Evolutionary conservation across 1,284 basidiomycete species (phyloP), one percentile per base, ranked within the genome.

Genomic region (Anthracocystis panici-leucophaei): DNA sequence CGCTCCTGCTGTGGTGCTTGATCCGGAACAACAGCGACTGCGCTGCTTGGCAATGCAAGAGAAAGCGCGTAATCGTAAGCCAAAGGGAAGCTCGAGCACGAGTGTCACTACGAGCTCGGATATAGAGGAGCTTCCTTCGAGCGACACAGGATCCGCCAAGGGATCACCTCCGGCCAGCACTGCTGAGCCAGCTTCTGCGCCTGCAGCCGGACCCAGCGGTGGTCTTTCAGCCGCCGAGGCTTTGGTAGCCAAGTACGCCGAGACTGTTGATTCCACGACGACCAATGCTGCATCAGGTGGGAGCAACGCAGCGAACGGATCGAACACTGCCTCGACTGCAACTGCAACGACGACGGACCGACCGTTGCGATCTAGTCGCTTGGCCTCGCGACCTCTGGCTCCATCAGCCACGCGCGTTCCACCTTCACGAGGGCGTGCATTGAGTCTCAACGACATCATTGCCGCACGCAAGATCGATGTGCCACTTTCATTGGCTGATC

Each of bases 11-110:
- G 59, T 69, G 1, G 55, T 66, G 2, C 57, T 65, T 1, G 72
- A 75, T 41, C 66, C 72, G 1, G 72, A 75, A 41, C 62, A 69
- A 45, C 72, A 70, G 49, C 52, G 66, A 20, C 25, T 75, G 52
- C 66, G 72, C n/a, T 75, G 72, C n/a, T 35, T 75, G 11, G 72
- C 72, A 11, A 75, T 75, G 72, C 72, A 75, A 41, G 66, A 75
- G 48, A 64, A 68, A 27, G 72, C 72, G 6, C 62, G 72, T 3
- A 70, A 65, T 31, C 65, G 72, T 8, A 35, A 48, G 4, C 50
- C 54, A 7, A 68, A 65, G 31, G 55, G 45, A 3, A 58, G 50
- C 57, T 53, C 61, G 5, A 59, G 52, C 48, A 12, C 40, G 2
- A 35, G 44, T 33, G 57, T 54, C 1, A 41, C 57, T 16, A 21